Base-by-base conservation (phyloP, 2,329 filamentous ascomycete genomes). In the Neopestalotiopsis rosae region DNA sequence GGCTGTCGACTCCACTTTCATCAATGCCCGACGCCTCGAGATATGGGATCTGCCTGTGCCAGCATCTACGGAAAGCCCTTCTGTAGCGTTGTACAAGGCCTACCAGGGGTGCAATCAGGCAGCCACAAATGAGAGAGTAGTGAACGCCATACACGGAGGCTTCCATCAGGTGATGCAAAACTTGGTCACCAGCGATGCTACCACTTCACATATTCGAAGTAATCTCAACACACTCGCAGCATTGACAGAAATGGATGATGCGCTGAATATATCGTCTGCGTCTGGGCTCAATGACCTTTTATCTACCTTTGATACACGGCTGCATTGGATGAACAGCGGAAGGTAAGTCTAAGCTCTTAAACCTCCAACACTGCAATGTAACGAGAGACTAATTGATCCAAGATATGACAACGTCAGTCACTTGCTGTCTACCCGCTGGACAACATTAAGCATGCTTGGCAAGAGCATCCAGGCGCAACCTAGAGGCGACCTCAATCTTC, bases 11-110 rank as follows among this genome's bases (percentile, higher is more conserved):
- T 92, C 88, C 70, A 94, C 94, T 66, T 92, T 97, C 71, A 88
- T 90, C 66, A 94, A 93, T 5, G 94, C 95, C 24, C 89, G 93
- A 69, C 92, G 92, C 72, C 84, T 98, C 17, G 94, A 96, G 73
- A 92, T 95, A 75, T 99, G 96, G 96, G 95, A 98, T 77, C 86
- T 98, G 24, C 92, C 93, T 14, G 90, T 91, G 0, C 93, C 94
- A 0, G 83, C 86, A 7, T 82, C 85, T 2, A 88, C 87, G 63
- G 83, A 86, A 13, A 91, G 89, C 38, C 89, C 91, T 67, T 85
- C 91, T 1, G 90, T 91, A 3, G 91, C 89, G 1, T 83, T 95
- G 0, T 98, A 97, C 81, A 92, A 91, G 74, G 90, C 90, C 0
- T 94, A 97, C 69, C 94, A 97, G 77, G 89, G 90, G 28, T 86